Conservation (phyloP, 2,329 filamentous ascomycete genomes). For the Aspergillus melleus region DNA sequence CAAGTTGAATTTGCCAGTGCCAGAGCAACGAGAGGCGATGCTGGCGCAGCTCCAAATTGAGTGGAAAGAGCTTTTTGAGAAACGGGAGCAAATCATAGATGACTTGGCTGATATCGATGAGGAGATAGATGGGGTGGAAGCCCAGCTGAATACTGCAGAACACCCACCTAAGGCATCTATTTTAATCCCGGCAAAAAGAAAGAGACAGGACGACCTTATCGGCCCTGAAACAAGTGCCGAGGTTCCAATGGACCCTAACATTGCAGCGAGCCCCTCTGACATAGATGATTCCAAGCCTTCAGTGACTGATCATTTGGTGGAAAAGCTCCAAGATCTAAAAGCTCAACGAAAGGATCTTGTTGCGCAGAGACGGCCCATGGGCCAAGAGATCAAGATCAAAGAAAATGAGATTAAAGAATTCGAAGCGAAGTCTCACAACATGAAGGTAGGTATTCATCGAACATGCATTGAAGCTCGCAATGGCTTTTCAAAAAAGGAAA, state of each 20-base stretch:
- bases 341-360: no score
- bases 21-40: constrained; percentile 11
- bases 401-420: neutral
- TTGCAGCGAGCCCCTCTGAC: no score
- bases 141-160: neutral
- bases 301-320: no score
- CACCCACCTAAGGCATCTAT: no score
- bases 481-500: constrained; percentile 3
- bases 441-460: constrained; percentile 1
- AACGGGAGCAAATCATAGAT: neutral
- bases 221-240: no score
- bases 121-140: neutral
- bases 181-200: neutral
- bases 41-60: neutral
- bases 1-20: constrained; percentile 27
- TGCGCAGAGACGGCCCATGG: neutral
- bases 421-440: no score
- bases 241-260: no score
- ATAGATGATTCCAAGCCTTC: no score
- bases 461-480: constrained; percentile 11
- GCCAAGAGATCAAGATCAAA: neutral
- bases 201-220: no score
- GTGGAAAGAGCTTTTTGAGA: neutral
- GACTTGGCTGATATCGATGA: neutral
- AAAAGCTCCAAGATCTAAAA: no score